These are phyloP conservation scores for Onygenales sp. DNA, from an alignment of 2,329 filamentous ascomycete species.

Conservation along the genomic window DNA sequence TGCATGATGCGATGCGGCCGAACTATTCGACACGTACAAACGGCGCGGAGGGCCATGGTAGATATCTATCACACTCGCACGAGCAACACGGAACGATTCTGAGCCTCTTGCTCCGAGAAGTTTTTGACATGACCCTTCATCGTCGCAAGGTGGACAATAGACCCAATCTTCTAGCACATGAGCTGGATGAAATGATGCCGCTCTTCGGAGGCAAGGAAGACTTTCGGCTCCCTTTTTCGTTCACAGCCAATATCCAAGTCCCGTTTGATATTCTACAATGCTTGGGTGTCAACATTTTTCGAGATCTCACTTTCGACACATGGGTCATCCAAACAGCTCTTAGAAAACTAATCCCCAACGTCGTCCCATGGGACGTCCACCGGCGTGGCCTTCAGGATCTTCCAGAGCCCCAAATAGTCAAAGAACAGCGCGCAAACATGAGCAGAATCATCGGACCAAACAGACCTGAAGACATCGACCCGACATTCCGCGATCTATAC, in stretches of 20 bases:
- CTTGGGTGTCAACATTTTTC: conserved; percentile 29
- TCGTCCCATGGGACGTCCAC: conserved; percentile 20
- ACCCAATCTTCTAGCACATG: conserved; percentile 21
- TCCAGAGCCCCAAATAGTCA: background rate
- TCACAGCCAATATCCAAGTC: conserved; percentile 26
- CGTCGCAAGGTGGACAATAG: conserved; percentile 16
- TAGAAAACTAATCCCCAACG: conserved; percentile 23
- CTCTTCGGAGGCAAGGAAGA: conserved; percentile 13
- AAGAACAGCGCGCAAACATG: conserved; percentile 7
- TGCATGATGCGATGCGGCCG: conserved; percentile 23
- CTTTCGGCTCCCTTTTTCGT: conserved; percentile 22
- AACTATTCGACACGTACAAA: conserved; percentile 6
- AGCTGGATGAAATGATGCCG: conserved; percentile 26
- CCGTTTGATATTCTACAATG: conserved; percentile 26
- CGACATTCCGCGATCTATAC: conserved; percentile 20
- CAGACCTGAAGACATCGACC: conserved; percentile 5
- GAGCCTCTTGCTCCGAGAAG: conserved; percentile 25
- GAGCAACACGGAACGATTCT: conserved; percentile 24
- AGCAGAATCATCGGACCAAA: conserved; percentile 4
- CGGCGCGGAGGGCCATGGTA: background rate
- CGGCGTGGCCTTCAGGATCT: conserved; percentile 9
- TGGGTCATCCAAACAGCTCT: conserved; percentile 27
- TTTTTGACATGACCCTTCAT: conserved; percentile 27
- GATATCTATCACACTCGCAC: conserved; percentile 18
- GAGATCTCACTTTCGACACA: conserved; percentile 27